Evolutionary conservation across 2,329 filamentous ascomycete genomes (phyloP), one percentile per base, ranked within the genome.

Genomic region (Pseudogymnoascus sp.): DNA sequence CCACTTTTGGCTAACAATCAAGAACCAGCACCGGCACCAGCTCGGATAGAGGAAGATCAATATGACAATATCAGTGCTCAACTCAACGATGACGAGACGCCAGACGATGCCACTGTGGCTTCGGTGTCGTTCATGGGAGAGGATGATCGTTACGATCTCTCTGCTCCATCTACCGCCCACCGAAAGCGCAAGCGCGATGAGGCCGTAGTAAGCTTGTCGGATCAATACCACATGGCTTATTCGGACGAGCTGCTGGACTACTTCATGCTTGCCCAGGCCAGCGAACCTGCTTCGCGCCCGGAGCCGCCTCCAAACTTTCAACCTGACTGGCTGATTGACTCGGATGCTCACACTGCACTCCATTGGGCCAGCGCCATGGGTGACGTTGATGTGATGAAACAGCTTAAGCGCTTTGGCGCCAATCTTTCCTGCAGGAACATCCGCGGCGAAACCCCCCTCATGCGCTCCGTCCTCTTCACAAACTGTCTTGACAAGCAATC

Each of bases 361-460:
- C 94, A 99, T 72, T 99, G 94, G 94, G 94, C 92, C 16, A 91
- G 91, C 60, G 91, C 94, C 22, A 99, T 99, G 93, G 94, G 94
- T 62, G 94, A 97, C 67, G 79, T 97, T 30, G 89, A 93, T 57
- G 90, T 97, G 14, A 90, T 97, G 64, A 91, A 88, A 72, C 89
- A 96, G 72, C 79, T 99, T 16, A 88, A 94, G 67, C 82, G 85
- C 39, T 91, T 92, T 63, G 87, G 89, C 41, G 91, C 93, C 9
- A 85, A 85, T 63, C 79, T 91, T 14, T 83, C 85, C 30, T 85
- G 87, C 2, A 81, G 87, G 60, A 92, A 91, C 61, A 76, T 83
- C 47, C 79, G 85, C 18, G 88, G 88, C 62, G 93, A 97, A 74
- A 97, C 94, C 0, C 93, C 94, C 0, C 83, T 99, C 35, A 97